These are phyloP conservation scores for Triticum urartu DNA, from an alignment of 176 grass and related monocot species.

Conservation along the genomic window DNA sequence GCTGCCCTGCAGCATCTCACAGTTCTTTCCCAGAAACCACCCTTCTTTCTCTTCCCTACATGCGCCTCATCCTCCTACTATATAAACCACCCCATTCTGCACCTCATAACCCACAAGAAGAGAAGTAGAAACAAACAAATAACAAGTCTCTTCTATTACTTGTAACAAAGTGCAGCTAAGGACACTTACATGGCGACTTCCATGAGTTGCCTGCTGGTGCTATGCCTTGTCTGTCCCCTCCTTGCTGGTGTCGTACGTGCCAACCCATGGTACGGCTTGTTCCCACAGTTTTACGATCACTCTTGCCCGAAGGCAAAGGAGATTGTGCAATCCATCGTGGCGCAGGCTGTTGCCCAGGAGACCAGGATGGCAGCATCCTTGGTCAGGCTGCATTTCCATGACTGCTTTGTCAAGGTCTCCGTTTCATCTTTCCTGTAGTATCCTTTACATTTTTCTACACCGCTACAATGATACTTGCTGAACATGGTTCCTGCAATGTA, in stretches of 20 bases:
- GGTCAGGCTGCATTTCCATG: slow-evolving; percentile 65
- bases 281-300: slow-evolving; percentile 73
- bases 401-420: slow-evolving; percentile 61
- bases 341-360: slow-evolving; percentile 70
- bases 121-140: slow-evolving; percentile 25
- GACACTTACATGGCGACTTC: slow-evolving; percentile 46
- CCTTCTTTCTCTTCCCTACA: slow-evolving; percentile 2
- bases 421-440: slow-evolving; percentile 3
- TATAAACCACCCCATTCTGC: slow-evolving; percentile 48
- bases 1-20: slow-evolving; percentile 32
- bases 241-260: slow-evolving; percentile 29
- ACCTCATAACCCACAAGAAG: slow-evolving; percentile 21
- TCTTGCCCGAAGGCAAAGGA: slow-evolving; percentile 72
- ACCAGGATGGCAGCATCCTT: slow-evolving; percentile 84
- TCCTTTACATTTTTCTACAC: slow-evolving; percentile 5
- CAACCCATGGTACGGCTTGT: slow-evolving; percentile 54
- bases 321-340: slow-evolving; percentile 71
- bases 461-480: neutral
- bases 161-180: slow-evolving; percentile 21
- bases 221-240: slow-evolving; percentile 48
- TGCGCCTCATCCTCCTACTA: slow-evolving; percentile 20
- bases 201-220: slow-evolving; percentile 41
- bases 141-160: slow-evolving; percentile 10
- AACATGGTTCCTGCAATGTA: slow-evolving; percentile 16
- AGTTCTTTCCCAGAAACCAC: slow-evolving; percentile 21